Conservation (phyloP, 2,329 filamentous ascomycete species). For the Coniella vitis region DNA sequence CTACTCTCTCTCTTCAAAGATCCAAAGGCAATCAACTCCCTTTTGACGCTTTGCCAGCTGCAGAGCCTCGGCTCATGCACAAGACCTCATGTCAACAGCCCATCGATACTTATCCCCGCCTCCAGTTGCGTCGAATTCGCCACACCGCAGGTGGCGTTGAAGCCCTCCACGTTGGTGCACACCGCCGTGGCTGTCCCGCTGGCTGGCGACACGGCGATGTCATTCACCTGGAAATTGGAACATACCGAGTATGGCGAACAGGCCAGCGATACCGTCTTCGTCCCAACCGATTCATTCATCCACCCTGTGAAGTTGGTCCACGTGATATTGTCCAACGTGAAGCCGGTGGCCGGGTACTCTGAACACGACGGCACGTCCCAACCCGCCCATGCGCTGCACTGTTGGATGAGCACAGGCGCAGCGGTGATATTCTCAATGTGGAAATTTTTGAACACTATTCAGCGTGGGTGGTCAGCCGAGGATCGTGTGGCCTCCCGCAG, state of each 20-base stretch:
- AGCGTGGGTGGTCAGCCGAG: too few species aligned
- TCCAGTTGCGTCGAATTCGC: not conserved
- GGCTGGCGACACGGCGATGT: not conserved
- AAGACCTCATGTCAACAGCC: too few species aligned
- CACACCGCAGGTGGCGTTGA: not conserved
- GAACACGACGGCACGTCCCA: constrained; percentile 4
- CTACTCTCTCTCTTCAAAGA: too few species aligned
- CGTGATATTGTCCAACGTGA: constrained; percentile 3
- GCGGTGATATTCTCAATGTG: constrained; percentile 8
- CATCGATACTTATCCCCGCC: too few species aligned
- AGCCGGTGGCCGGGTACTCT: constrained; percentile 3
- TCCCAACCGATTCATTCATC: constrained; percentile 6
- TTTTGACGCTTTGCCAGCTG: too few species aligned
- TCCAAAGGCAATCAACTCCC: too few species aligned
- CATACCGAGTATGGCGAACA: constrained; percentile 4
- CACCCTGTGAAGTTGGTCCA: constrained; percentile 8
- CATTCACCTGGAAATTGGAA: not conserved
- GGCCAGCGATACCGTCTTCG: not conserved
- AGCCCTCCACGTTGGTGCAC: constrained; percentile 6
- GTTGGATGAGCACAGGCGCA: constrained; percentile 2
- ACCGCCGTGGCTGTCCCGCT: not conserved
- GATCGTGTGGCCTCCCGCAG: too few species aligned
- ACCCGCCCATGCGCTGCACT: constrained; percentile 5
- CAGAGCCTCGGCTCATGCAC: too few species aligned
- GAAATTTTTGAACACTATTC: constrained; percentile 6